Conservation (phyloP, 148 eudicot species). For the Rhododendron mucronatum region DNA sequence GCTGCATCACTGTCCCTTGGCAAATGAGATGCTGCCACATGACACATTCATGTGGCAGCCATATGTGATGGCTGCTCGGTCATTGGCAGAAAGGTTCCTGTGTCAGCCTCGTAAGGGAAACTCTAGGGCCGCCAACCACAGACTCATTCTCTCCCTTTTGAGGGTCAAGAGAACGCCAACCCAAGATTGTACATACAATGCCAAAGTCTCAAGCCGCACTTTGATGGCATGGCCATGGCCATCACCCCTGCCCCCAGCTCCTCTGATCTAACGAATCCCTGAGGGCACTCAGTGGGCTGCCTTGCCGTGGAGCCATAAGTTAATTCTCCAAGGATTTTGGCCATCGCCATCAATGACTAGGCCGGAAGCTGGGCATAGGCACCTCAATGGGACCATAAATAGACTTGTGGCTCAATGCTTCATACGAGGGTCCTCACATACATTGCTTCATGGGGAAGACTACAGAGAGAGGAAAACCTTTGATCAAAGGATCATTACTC, state of each 20-base stretch:
- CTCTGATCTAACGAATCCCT: neutral
- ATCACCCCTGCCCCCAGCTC: neutral
- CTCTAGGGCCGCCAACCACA: neutral
- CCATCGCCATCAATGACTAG: neutral
- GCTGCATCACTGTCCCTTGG: too few species aligned
- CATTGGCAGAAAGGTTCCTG: neutral
- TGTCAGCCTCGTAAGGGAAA: neutral
- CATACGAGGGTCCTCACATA: neutral
- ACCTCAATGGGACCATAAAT: neutral
- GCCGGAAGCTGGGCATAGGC: neutral
- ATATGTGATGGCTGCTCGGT: too few species aligned
- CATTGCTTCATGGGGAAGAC: neutral
- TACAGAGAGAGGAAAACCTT: neutral
- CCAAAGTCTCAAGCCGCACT: neutral
- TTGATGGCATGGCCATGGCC: neutral
- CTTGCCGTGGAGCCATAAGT: neutral
- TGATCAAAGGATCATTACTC: neutral
- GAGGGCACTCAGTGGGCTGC: neutral
- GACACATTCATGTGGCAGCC: too few species aligned
- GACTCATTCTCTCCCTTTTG: neutral
- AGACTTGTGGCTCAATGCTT: neutral
- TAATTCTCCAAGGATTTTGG: neutral
- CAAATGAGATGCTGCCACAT: too few species aligned
- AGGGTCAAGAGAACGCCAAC: neutral
- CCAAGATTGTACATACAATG: neutral